Conservation (phyloP, 2,329 filamentous ascomycete species). For the Teratosphaeria nubilosa region DNA sequence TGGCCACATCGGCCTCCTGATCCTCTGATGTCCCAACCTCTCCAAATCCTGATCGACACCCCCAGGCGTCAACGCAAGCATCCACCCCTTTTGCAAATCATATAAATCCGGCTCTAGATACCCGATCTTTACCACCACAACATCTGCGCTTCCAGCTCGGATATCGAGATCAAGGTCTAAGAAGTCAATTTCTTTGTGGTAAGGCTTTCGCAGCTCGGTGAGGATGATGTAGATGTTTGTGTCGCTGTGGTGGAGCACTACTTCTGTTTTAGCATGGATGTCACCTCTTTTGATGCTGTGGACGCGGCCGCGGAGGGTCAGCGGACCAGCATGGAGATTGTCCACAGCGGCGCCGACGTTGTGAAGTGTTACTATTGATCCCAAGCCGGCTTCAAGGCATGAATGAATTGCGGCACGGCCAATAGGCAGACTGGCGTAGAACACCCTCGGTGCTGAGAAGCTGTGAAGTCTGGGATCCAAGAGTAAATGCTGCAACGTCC, state of each 20-base stretch:
- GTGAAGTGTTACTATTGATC: slow-evolving; percentile 6
- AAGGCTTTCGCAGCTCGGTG: slow-evolving; percentile 13
- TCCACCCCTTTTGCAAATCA: slow-evolving; percentile 14
- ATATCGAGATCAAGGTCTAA: slow-evolving; percentile 7
- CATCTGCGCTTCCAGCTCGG: slow-evolving; percentile 4
- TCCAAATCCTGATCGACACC: slow-evolving; percentile 13
- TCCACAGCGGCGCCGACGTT: slow-evolving; percentile 12
- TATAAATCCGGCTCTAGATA: slow-evolving; percentile 14
- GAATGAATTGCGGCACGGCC: slow-evolving; percentile 7
- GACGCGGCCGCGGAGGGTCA: slow-evolving; percentile 11
- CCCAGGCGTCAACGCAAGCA: slow-evolving; percentile 13
- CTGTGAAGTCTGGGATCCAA: slow-evolving; percentile 3
- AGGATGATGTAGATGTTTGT: slow-evolving; percentile 11
- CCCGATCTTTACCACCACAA: slow-evolving; percentile 15
- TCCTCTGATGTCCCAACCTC: slow-evolving; percentile 8
- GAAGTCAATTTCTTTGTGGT: slow-evolving; percentile 13
- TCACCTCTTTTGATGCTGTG: slow-evolving; percentile 10
- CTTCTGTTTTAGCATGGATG: slow-evolving; percentile 8
- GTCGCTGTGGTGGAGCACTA: slow-evolving; percentile 8
- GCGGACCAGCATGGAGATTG: slow-evolving; percentile 8
- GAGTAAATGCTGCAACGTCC: slow-evolving; percentile 8
- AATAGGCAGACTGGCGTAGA: slow-evolving; percentile 13
- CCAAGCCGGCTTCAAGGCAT: slow-evolving; percentile 9
- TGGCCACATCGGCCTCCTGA: slow-evolving; percentile 14
- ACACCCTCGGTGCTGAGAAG: slow-evolving; percentile 2